A percentile compares a stretch with the other conserved stretches of the same genome.
phyloP scores from a whole-genome alignment of 1,284 basidiomycete genomes.

The Leccinum pallidistipes region DNA sequence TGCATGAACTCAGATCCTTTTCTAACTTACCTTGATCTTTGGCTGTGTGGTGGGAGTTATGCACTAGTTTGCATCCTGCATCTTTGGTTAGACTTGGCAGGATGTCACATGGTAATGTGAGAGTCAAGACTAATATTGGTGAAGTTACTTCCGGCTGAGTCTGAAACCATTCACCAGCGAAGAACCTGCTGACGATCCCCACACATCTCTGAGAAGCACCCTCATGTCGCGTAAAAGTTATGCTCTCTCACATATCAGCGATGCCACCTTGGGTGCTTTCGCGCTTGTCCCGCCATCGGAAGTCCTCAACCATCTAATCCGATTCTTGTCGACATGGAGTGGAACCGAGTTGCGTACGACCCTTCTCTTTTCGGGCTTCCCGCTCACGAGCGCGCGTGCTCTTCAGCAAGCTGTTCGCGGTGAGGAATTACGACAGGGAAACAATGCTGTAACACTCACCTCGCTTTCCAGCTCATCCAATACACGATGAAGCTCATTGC shows the following conservation, averaged over 20 bases:
- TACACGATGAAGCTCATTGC: constrained; percentile 67
- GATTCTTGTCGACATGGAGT: constrained; percentile 77
- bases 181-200: no score
- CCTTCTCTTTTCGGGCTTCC: constrained; percentile 10
- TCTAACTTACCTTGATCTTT: not conserved
- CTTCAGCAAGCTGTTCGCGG: constrained; percentile 74
- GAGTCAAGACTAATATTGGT: not conserved
- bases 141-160: not conserved
- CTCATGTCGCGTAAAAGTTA: constrained; percentile 42
- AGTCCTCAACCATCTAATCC: constrained; percentile 65
- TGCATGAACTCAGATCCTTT: not conserved
- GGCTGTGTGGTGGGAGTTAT: not conserved
- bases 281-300: constrained; percentile 55
- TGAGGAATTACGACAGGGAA: constrained; percentile 25
- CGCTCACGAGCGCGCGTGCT: constrained; percentile 18
- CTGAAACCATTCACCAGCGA: not conserved
- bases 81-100: not conserved
- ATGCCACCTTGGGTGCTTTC: constrained; percentile 64
- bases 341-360: constrained; percentile 71
- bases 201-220: not conserved
- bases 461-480: constrained; percentile 56
- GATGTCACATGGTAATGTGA: not conserved
- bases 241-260: constrained; percentile 50
- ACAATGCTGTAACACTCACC: not conserved
- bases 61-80: not conserved